These are phyloP conservation scores for Verticillium longisporum DNA, from an alignment of 2,329 filamentous ascomycete genomes.

Conservation along the genomic window DNA sequence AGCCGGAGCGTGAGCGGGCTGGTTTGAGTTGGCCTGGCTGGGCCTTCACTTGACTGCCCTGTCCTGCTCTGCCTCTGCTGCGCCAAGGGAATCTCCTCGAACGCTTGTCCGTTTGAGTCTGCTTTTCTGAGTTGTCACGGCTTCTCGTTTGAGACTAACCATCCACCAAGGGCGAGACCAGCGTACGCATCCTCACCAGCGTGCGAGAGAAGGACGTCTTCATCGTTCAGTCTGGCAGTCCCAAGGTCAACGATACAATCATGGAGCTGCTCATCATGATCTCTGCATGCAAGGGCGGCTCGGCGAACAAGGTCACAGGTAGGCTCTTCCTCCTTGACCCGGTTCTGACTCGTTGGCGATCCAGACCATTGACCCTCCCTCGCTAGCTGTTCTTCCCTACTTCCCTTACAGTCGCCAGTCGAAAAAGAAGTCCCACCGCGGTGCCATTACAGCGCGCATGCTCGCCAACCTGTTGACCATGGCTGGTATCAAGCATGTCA, in stretches of 20 bases:
- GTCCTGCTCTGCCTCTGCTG: constrained; percentile 10
- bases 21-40: neutral
- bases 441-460: constrained; percentile 95
- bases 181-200: constrained; percentile 61
- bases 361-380: neutral
- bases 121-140: constrained; percentile 5
- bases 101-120: constrained; percentile 6
- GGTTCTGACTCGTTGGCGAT: constrained; percentile 5
- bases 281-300: constrained; percentile 95
- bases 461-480: constrained; percentile 90
- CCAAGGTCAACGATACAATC: constrained; percentile 95
- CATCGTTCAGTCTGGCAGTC: constrained; percentile 93
- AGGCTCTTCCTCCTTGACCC: constrained; percentile 22
- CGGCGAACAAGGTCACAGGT: constrained; percentile 95
- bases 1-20: neutral
- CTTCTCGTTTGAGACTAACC: constrained; percentile 18
- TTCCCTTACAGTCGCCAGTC: constrained; percentile 99
- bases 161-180: constrained; percentile 55
- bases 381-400: constrained; percentile 76
- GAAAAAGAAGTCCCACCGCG: constrained; percentile 97
- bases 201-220: constrained; percentile 99
- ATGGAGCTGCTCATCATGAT: constrained; percentile 99
- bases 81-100: constrained; percentile 9
- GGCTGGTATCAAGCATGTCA: constrained; percentile 93
- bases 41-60: no score